phyloP scores from a whole-genome alignment of 1,284 basidiomycete genomes.

The Veloboletus limbatus region DNA sequence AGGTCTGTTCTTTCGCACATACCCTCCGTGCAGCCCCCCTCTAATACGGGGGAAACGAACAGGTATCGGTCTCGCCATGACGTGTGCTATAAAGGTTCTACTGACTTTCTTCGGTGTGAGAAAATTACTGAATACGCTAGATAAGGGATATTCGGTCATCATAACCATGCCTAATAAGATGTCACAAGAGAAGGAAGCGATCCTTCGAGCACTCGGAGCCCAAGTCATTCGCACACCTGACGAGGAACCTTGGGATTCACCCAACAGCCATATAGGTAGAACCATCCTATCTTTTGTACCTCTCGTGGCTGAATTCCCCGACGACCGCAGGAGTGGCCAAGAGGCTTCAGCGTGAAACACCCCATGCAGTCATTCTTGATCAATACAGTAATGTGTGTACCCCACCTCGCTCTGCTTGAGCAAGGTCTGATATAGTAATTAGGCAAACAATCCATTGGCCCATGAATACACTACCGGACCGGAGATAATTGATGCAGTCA shows the following conservation, averaged over 20 bases:
- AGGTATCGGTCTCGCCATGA: constrained; percentile 91
- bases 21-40: background rate
- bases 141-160: constrained; percentile 88
- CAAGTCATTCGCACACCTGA: constrained; percentile 95
- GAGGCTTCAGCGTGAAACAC: constrained; percentile 76
- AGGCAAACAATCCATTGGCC: constrained; percentile 85
- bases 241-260: constrained; percentile 80
- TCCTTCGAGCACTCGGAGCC: constrained; percentile 88
- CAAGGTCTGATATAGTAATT: constrained; percentile 8
- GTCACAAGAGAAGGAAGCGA: constrained; percentile 94
- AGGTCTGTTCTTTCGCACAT: constrained; percentile 47
- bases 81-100: constrained; percentile 85
- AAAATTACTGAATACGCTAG: constrained; percentile 72
- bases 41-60: background rate
- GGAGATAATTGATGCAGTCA: constrained; percentile 81
- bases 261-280: constrained; percentile 89
- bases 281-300: constrained; percentile 33
- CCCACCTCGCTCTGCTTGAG: background rate
- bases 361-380: constrained; percentile 86
- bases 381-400: constrained; percentile 75
- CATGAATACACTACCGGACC: constrained; percentile 86
- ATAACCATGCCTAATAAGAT: constrained; percentile 98
- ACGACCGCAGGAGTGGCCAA: constrained; percentile 81
- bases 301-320: constrained; percentile 81
- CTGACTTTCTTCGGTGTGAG: constrained; percentile 12